These are phyloP conservation scores for Scleroderma bovista DNA, from an alignment of 768 basidiomycete species.

Conservation along the genomic window DNA sequence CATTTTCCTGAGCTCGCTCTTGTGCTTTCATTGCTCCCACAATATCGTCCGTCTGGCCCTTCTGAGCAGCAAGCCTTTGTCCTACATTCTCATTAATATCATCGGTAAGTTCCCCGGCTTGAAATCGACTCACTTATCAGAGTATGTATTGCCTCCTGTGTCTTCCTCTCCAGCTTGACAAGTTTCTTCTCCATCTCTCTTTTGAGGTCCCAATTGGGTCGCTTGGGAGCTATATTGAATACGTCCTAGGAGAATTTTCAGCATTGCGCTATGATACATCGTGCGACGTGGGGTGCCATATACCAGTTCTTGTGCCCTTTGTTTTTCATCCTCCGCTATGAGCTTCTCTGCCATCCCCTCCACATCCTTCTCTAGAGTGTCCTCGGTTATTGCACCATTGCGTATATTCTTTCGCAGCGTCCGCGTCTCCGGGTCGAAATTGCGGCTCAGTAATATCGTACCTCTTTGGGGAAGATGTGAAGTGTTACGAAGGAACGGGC, in stretches of 20 bases:
- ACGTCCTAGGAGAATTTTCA: slow-evolving; percentile 56
- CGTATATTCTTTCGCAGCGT: slow-evolving; percentile 62
- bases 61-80: slow-evolving; percentile 73
- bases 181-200: slow-evolving; percentile 90
- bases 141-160: slow-evolving; percentile 87
- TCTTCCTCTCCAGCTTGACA: slow-evolving; percentile 83
- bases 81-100: slow-evolving; percentile 41
- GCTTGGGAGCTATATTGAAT: slow-evolving; percentile 96
- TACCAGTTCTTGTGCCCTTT: slow-evolving; percentile 84
- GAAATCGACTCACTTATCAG: slow-evolving; percentile 72
- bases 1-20: slow-evolving; percentile 48
- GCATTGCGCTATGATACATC: slow-evolving; percentile 3
- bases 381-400: slow-evolving; percentile 55
- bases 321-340: slow-evolving; percentile 81
- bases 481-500: not conserved
- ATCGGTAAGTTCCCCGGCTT: slow-evolving; percentile 1
- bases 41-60: slow-evolving; percentile 73
- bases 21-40: slow-evolving; percentile 82
- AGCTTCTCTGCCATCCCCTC: slow-evolving; percentile 81
- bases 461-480: slow-evolving; percentile 31
- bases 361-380: slow-evolving; percentile 86
- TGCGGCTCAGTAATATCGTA: slow-evolving; percentile 62
- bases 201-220: slow-evolving; percentile 95
- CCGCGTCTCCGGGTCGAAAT: slow-evolving; percentile 87
- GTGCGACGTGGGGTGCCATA: slow-evolving; percentile 17